Conservation (phyloP, 139 green algal genomes). For the Chlorella sorokiniana region DNA sequence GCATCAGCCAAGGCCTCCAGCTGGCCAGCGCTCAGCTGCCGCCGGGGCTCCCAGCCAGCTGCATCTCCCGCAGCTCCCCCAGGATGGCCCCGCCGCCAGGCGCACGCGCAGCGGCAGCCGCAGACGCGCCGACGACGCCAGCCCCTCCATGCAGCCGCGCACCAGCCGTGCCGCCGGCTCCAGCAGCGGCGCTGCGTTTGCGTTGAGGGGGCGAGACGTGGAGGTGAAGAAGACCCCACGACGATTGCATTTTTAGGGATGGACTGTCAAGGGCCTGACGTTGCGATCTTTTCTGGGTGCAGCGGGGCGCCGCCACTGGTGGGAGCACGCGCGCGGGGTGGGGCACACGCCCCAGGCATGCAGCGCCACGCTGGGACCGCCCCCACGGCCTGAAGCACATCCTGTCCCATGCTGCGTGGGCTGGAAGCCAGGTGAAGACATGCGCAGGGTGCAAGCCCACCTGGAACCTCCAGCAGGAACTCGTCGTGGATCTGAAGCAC, state of each 20-base stretch:
- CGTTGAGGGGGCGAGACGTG: no score
- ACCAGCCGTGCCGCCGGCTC: constrained; percentile 47
- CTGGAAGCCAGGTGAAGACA: background rate
- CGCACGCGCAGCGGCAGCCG: constrained; percentile 76
- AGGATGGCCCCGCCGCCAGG: constrained; percentile 65
- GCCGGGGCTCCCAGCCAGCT: no score
- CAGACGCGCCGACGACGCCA: constrained; percentile 29
- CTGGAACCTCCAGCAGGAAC: constrained; percentile 81
- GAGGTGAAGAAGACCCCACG: background rate
- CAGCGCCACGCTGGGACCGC: background rate
- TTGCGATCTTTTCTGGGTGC: no score
- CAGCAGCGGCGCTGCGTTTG: background rate
- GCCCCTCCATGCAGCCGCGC: constrained; percentile 63
- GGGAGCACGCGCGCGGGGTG: no score
- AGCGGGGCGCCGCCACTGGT: no score
- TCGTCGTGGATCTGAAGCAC: constrained; percentile 86
- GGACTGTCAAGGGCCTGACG: background rate
- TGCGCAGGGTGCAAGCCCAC: constrained; percentile 8
- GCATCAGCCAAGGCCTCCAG: no score
- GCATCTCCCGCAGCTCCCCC: constrained; percentile 65
- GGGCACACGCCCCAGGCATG: no score
- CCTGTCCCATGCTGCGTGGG: background rate
- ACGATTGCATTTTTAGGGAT: background rate
- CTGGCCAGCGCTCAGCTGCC: no score
- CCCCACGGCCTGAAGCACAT: background rate